phyloP scores from a whole-genome alignment of 169 alveolate genomes.

The Pseudocohnilembus persalinus region DNA sequence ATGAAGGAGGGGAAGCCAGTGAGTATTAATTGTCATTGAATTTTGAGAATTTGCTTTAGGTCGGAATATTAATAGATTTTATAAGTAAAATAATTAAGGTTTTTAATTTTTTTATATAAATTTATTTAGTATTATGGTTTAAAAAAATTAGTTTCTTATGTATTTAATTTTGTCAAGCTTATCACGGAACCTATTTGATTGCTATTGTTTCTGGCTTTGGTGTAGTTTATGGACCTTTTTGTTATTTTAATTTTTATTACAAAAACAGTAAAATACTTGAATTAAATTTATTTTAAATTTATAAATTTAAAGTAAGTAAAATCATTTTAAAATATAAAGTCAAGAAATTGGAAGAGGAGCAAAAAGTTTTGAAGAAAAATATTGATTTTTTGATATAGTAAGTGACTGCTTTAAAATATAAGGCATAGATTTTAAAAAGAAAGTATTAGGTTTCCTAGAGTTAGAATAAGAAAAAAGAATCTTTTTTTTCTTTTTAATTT shows the following conservation, averaged over 20 bases:
- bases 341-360: neutral
- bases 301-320: too few species aligned
- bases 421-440: neutral
- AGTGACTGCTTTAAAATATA: neutral
- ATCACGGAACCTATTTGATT: conserved; percentile 35
- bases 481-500: too few species aligned
- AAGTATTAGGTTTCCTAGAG: neutral
- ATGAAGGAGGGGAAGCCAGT: neutral
- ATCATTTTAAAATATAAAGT: neutral
- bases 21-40: neutral
- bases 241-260: conserved; percentile 30
- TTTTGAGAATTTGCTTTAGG: neutral
- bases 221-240: conserved; percentile 42
- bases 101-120: neutral
- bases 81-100: conserved; percentile 16
- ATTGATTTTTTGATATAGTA: too few species aligned
- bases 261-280: conserved; percentile 10
- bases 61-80: conserved; percentile 18
- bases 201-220: conserved; percentile 48
- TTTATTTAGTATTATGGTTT: neutral
- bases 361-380: neutral
- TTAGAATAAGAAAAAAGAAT: too few species aligned
- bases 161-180: conserved; percentile 8
- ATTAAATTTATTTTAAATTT: too few species aligned
- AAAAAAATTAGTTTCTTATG: neutral